Percentiles rank a stretch among this genome's conserved stretches.
These are phyloP conservation scores for Thalassiosira pacifica DNA, from an alignment of 352 stramenopile genomes.

Conservation along the genomic window DNA sequence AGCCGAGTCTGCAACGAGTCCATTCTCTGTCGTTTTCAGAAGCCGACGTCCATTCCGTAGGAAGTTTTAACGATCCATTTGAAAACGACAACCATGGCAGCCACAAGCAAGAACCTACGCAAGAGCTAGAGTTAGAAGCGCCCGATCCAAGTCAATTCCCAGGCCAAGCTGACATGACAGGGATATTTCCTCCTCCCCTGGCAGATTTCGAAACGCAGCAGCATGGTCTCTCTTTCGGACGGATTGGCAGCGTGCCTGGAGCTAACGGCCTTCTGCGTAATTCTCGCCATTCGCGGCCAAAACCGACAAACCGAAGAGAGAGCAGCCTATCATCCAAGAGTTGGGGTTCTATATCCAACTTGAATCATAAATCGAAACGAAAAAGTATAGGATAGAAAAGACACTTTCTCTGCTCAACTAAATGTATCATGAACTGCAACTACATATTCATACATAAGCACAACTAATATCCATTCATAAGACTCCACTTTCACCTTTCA, in stretches of 20 bases:
- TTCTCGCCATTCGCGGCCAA: background rate
- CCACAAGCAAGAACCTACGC: slow-evolving; percentile 20
- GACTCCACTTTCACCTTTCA: background rate
- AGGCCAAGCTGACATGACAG: too few relatives aligned
- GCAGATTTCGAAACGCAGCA: slow-evolving; percentile 1
- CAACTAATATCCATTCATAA: background rate
- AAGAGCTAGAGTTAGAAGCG: background rate
- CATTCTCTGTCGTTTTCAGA: slow-evolving; percentile 66
- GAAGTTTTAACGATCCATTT: slow-evolving; percentile 61
- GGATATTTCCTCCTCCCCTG: slow-evolving; percentile 28
- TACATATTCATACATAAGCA: slow-evolving; percentile 1
- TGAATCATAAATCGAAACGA: slow-evolving; percentile 19
- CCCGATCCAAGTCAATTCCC: background rate
- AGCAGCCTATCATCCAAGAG: slow-evolving; percentile 30
- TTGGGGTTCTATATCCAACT: slow-evolving; percentile 25
- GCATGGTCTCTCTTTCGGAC: slow-evolving; percentile 46
- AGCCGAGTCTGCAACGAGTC: slow-evolving; percentile 20
- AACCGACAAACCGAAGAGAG: background rate
- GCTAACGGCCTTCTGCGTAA: slow-evolving; percentile 19
- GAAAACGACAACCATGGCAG: slow-evolving; percentile 36
- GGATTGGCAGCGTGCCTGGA: slow-evolving; percentile 30
- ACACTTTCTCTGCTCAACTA: too few relatives aligned
- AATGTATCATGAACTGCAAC: too few relatives aligned
- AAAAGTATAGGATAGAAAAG: slow-evolving; percentile 30
- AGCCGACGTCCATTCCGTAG: slow-evolving; percentile 40